These are phyloP conservation scores for Solanum hybrid DNA, from an alignment of 305 asterid genomes.

Conservation along the genomic window DNA sequence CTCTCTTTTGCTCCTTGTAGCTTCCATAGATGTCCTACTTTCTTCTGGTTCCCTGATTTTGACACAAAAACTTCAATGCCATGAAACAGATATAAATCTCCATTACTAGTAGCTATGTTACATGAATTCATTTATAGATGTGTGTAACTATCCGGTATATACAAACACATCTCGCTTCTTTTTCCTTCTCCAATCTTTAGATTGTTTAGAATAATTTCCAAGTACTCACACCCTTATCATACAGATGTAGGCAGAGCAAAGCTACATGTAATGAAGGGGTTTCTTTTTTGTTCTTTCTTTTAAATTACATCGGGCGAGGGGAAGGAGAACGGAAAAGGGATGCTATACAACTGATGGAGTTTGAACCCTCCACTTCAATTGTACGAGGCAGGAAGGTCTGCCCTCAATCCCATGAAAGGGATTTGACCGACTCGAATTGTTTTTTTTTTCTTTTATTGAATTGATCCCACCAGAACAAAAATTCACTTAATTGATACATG, in stretches of 20 bases:
- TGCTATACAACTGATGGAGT: not conserved
- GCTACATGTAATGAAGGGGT: not conserved
- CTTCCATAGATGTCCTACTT: conserved; percentile 66
- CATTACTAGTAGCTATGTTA: not conserved
- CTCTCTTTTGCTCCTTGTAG: conserved; percentile 42
- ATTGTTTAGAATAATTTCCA: not conserved
- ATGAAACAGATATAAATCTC: not conserved
- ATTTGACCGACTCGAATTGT: not conserved
- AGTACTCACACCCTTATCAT: not conserved
- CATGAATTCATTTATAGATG: not conserved
- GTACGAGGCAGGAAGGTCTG: not conserved
- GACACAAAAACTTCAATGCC: not conserved
- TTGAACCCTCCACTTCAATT: not conserved
- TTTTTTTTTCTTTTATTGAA: too few species aligned
- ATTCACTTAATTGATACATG: too few species aligned
- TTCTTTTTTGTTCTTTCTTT: not conserved
- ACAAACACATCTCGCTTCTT: not conserved
- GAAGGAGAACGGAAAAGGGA: not conserved
- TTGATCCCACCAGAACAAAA: too few species aligned
- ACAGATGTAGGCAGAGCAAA: not conserved
- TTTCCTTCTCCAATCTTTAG: not conserved
- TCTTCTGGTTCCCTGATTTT: conserved; percentile 39
- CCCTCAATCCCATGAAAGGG: not conserved
- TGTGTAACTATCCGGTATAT: not conserved
- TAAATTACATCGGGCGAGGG: not conserved